A percentile compares a stretch with the other conserved stretches of the same genome.
Evolutionary conservation across 2,329 filamentous ascomycete genomes (phyloP).

Genomic region (Penicillium olsonii): DNA sequence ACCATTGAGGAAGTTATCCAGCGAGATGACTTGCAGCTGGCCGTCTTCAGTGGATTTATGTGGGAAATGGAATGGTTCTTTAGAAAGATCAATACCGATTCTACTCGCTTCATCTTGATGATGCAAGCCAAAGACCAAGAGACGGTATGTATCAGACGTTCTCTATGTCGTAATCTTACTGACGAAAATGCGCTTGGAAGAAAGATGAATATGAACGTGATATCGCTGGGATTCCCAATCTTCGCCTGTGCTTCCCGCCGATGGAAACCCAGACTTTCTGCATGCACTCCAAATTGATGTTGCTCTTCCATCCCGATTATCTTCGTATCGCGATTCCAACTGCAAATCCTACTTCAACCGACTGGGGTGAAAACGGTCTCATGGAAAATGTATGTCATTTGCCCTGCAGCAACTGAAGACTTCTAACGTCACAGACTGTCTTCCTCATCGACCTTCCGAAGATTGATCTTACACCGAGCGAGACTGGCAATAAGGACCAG

Average conservation of each 20-base stretch:
- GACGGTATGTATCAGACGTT: conserved; percentile 33
- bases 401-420: not conserved
- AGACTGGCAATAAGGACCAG: not conserved
- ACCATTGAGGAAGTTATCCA: conserved; percentile 86
- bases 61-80: conserved; percentile 82
- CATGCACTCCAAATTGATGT: conserved; percentile 94
- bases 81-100: conserved; percentile 64
- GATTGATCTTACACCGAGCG: conserved; percentile 29
- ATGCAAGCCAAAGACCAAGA: conserved; percentile 60
- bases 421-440: conserved; percentile 58
- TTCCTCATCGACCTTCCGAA: conserved; percentile 89
- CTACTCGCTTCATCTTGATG: conserved; percentile 65
- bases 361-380: conserved; percentile 78
- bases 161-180: not conserved
- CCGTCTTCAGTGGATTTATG: conserved; percentile 82
- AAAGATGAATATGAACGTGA: conserved; percentile 44
- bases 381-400: conserved; percentile 73
- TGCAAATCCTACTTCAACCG: conserved; percentile 80
- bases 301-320: conserved; percentile 75
- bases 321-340: conserved; percentile 82
- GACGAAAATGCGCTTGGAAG: conserved; percentile 3
- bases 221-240: conserved; percentile 48
- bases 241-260: conserved; percentile 75
- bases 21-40: conserved; percentile 68
- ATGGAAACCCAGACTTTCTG: conserved; percentile 70